phyloP scores from a whole-genome alignment of 2,329 filamentous ascomycete species.

The Dichotomopilus funicola region DNA sequence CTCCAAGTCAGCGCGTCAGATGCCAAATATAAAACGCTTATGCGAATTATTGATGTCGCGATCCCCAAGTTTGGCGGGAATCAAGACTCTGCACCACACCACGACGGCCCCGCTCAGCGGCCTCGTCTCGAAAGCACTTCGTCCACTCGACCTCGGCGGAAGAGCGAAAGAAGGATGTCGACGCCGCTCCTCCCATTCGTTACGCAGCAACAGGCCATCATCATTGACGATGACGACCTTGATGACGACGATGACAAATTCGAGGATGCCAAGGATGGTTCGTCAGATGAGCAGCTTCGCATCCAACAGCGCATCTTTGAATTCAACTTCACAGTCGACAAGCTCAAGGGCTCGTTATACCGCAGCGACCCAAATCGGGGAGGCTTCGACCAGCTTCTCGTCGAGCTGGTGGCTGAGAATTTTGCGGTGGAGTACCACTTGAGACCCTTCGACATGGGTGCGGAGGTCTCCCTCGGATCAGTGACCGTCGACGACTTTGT shows the following conservation, averaged over 20 bases:
- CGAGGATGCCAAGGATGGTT: conserved; percentile 58
- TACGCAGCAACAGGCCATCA: conserved; percentile 62
- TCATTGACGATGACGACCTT: conserved; percentile 66
- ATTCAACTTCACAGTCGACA: conserved; percentile 93
- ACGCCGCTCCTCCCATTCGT: conserved; percentile 64
- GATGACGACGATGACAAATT: conserved; percentile 59
- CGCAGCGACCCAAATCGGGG: conserved; percentile 73
- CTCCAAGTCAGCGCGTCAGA: conserved; percentile 90
- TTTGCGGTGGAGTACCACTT: conserved; percentile 87
- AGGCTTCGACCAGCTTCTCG: conserved; percentile 72
- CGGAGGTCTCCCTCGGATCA: conserved; percentile 80
- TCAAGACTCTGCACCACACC: conserved; percentile 25
- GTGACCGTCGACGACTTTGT: conserved; percentile 93
- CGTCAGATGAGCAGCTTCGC: conserved; percentile 53
- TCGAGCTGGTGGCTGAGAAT: conserved; percentile 82
- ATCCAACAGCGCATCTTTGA: conserved; percentile 89
- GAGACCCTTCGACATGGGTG: conserved; percentile 84
- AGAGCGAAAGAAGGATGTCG: conserved; percentile 52
- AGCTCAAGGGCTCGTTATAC: conserved; percentile 86
- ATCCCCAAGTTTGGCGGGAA: conserved; percentile 71
- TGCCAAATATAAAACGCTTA: conserved; percentile 91
- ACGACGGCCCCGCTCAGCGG: conserved; percentile 30
- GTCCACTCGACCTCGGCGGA: conserved; percentile 40
- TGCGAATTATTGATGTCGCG: conserved; percentile 92
- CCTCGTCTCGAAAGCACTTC: conserved; percentile 42